Evolutionary conservation across 2,329 filamentous ascomycete genomes (phyloP), one percentile per base, ranked within the genome.

Genomic region (Penicillium sp.): DNA sequence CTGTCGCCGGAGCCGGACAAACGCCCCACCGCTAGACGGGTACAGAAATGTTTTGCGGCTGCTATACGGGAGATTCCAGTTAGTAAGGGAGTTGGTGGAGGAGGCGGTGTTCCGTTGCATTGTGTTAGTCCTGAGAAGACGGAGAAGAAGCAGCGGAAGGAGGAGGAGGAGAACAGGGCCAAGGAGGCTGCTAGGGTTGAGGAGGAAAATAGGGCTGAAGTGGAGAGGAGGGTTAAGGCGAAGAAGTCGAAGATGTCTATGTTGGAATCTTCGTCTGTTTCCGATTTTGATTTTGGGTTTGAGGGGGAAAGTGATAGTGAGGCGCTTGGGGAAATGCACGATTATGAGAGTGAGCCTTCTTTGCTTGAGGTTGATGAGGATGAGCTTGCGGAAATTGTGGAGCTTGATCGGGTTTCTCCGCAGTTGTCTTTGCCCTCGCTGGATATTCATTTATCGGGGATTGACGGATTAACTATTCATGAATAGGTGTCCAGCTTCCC

Each of bases 1-100:
- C 54, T 79, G 37, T 67, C 68, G 35, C 62, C 68, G 27, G 72
- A 75, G 21, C 70, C 72, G 3, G 62, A 62, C 47, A 64, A 61
- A 9, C 65, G 77, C 4, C 70, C 74, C 6, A 63, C 62, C 3
- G 74, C 73, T 14, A 60, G 63, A 3, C 62, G 71, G 3, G 71
- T 78, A 4, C 66, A 72, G 54, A 65, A 56, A 59, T 49, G 50
- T 6, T 65, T 68, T 55, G 58, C 47, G 3, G 55, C 52, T 16
- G 64, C 59, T 10, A 55, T 66, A 44, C 29, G 45, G 37, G 57
- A 58, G 26, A 57, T 62, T 31, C 50, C 60, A 1, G 27, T 9
- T 11, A 27, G 7, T n/a, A 35, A 42, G 19, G 39, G 31, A 6
- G 3, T 31, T 16, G 37, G 33, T 26, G 50, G 43, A 13, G 25